Evolutionary conservation across 192 early-diverging fungal species (phyloP), one percentile per base, ranked within the genome.

Genomic region (Mortierella antarctica): DNA sequence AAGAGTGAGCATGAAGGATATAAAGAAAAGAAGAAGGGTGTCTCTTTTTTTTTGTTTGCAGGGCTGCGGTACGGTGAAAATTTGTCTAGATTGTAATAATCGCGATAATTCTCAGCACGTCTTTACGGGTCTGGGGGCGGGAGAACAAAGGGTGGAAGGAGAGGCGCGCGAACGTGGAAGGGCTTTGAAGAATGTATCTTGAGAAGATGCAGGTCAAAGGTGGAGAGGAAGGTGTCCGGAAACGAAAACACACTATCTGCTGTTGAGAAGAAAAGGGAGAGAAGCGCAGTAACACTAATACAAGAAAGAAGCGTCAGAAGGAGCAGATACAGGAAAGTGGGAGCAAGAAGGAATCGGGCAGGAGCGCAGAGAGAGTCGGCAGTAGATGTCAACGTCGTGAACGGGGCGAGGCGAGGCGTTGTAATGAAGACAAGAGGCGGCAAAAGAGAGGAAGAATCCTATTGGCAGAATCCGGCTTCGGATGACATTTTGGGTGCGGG

Each of bases 41-140:
- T 10, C 13, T 13, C 46, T 64, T 31, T 39, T 18, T 51, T 59
- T 13, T 62, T 64, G n/a, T 39, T 18, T 51, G 70, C 70, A 71
- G 70, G 51, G 61, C 70, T 71, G 61, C 70, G 70, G 70, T 71
- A 71, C 70, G 60, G 39, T 57, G 56, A 49, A 47, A 40, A 41
- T 31, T 31, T 31, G 31, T 31, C 31, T 31, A 31, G 31, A 31
- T 31, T 31, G 31, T 31, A 65, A 49, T 31, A 51, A 17, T 11
- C 49, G 31, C 9, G 39, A 31, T 20, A 61, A 53, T 48, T 31
- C 20, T n/a, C 5, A 11, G 17, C 20, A 13, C 23, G 11, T n/a
- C 18, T 6, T 78, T 78, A 78, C 54, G 74, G 74, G 50, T 78
- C 74, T 12, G 74, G 74, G 42, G 74, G 74, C 39, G 74, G 74